A percentile compares a stretch with the other conserved stretches of the same genome.
Evolutionary conservation across 1,284 basidiomycete species (phyloP).

Genomic region (Boletus semigastroideus): DNA sequence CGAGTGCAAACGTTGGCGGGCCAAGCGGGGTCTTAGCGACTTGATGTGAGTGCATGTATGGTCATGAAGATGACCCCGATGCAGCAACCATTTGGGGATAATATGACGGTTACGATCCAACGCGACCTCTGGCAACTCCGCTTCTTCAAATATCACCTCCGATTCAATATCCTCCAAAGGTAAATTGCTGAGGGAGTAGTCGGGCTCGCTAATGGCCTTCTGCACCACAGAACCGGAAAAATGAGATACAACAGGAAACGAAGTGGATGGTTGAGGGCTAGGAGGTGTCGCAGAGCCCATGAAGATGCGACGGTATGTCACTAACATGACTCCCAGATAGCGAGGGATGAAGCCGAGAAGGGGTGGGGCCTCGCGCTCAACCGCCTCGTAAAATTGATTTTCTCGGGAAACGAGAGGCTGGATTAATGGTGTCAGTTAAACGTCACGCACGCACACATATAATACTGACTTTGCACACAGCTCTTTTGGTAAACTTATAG

Average conservation of each 20-base stretch:
- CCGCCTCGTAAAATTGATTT: constrained; percentile 97
- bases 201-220: constrained; percentile 38
- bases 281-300: constrained; percentile 38
- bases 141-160: constrained; percentile 56
- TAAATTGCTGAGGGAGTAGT: constrained; percentile 2
- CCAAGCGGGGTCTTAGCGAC: constrained; percentile 26
- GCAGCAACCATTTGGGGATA: constrained; percentile 89
- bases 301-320: constrained; percentile 86
- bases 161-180: constrained; percentile 24
- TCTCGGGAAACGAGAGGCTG: constrained; percentile 92
- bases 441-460: constrained; percentile 7
- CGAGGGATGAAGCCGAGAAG: constrained; percentile 92
- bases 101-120: constrained; percentile 95
- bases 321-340: constrained; percentile 97
- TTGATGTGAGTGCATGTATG: constrained; percentile 55
- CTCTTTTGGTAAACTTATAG: constrained; percentile 96
- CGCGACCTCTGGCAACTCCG: constrained; percentile 86
- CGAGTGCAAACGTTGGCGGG: constrained; percentile 37
- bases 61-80: constrained; percentile 39
- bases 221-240: constrained; percentile 35
- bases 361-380: constrained; percentile 90
- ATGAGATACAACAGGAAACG: constrained; percentile 19
- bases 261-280: constrained; percentile 8
- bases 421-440: constrained; percentile 18
- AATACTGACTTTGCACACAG: constrained; percentile 90